Evolutionary conservation across 768 basidiomycete species (phyloP).

Genomic region (Tylopilus sp.): DNA sequence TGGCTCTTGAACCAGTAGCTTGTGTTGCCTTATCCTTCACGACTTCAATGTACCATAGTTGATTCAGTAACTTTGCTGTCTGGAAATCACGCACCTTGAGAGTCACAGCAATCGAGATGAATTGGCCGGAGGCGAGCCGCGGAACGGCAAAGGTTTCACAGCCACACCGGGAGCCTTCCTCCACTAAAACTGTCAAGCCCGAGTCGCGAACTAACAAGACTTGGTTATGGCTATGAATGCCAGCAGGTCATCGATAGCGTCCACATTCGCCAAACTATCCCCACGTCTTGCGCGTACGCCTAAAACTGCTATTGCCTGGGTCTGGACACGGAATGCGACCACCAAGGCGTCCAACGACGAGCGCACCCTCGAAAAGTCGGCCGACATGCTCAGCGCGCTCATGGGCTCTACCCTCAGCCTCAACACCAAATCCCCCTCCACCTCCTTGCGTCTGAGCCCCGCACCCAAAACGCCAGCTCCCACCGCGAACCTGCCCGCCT

Average conservation of each 20-base stretch:
- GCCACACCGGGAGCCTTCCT: too few species aligned
- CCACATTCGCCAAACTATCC: neutral
- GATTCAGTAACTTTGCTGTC: too few species aligned
- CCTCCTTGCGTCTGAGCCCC: neutral
- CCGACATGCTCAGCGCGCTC: slow-evolving; percentile 23
- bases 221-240: too few species aligned
- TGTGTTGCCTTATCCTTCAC: too few species aligned
- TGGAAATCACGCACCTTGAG: too few species aligned
- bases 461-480: neutral
- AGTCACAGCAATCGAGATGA: too few species aligned
- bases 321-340: slow-evolving; percentile 11
- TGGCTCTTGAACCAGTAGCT: too few species aligned
- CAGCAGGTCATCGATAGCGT: slow-evolving; percentile 3
- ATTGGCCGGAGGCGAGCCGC: too few species aligned
- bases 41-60: too few species aligned
- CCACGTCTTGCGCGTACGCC: neutral
- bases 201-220: too few species aligned
- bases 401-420: slow-evolving; percentile 23
- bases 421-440: slow-evolving; percentile 4
- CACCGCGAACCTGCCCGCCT: neutral
- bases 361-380: slow-evolving; percentile 21
- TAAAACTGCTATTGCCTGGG: neutral
- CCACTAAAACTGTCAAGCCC: too few species aligned
- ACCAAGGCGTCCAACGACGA: slow-evolving; percentile 20
- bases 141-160: too few species aligned